These are phyloP conservation scores for Agaricus sinodeliciosus DNA, from an alignment of 768 basidiomycete genomes.

Conservation along the genomic window DNA sequence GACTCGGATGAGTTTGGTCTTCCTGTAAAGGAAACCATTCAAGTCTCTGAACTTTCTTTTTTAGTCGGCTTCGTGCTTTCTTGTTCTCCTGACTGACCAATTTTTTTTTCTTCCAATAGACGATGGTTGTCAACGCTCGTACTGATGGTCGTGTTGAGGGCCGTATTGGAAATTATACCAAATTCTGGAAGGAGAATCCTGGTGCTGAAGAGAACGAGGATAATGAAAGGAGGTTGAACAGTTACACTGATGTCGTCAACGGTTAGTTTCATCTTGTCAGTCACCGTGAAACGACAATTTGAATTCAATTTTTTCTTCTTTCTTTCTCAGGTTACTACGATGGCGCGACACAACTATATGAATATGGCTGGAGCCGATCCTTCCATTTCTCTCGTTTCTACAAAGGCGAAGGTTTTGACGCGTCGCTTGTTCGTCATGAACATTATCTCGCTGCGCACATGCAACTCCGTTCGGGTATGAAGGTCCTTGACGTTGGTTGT, in stretches of 20 bases:
- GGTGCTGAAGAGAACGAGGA: constrained; percentile 58
- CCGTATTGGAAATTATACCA: constrained; percentile 81
- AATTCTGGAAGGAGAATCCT: constrained; percentile 87
- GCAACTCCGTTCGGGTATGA: constrained; percentile 82
- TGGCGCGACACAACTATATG: constrained; percentile 92
- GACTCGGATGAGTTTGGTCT: constrained; percentile 20
- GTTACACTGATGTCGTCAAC: constrained; percentile 92
- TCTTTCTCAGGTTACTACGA: constrained; percentile 79
- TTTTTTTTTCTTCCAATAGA: constrained; percentile 1
- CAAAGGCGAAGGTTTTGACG: constrained; percentile 76
- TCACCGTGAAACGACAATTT: background rate
- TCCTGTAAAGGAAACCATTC: constrained; percentile 31
- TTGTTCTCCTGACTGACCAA: background rate
- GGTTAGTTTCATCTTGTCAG: constrained; percentile 53
- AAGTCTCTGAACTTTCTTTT: constrained; percentile 27
- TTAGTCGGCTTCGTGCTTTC: too few relatives aligned
- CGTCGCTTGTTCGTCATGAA: constrained; percentile 87
- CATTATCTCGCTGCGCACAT: constrained; percentile 93
- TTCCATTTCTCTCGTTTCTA: constrained; percentile 99
- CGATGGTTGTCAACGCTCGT: constrained; percentile 13
- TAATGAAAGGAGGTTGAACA: constrained; percentile 66
- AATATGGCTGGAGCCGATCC: constrained; percentile 86
- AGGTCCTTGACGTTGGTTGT: constrained; percentile 96
- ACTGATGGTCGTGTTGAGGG: constrained; percentile 54
- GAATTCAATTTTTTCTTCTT: background rate